Evolutionary conservation across 257 asterid species (phyloP).

Genomic region (Scutellaria galericulata): DNA sequence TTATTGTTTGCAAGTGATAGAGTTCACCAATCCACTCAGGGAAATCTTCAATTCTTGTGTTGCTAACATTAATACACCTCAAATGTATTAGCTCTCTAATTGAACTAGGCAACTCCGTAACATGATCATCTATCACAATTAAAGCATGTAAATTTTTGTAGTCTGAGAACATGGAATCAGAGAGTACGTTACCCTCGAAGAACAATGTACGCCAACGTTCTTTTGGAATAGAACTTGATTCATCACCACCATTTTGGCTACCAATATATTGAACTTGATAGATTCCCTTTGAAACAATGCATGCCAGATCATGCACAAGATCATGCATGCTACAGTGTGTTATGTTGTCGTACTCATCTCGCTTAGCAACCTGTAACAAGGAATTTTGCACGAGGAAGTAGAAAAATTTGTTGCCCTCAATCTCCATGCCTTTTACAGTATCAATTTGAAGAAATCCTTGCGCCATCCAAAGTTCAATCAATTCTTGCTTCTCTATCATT

Average conservation of each 20-base stretch:
- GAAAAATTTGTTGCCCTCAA: too few relatives aligned
- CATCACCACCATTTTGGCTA: neutral
- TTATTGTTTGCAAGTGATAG: neutral
- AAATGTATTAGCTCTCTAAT: slow-evolving; percentile 36
- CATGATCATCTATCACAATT: neutral
- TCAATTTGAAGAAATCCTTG: too few relatives aligned
- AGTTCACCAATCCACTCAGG: slow-evolving; percentile 33
- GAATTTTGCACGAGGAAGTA: too few relatives aligned
- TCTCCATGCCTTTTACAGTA: too few relatives aligned
- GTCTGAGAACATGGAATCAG: neutral
- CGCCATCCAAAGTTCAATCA: too few relatives aligned
- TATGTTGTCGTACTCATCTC: neutral
- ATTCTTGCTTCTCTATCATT: too few relatives aligned
- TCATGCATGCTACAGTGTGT: slow-evolving; percentile 16
- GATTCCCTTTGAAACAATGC: neutral
- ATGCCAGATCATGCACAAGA: slow-evolving; percentile 44
- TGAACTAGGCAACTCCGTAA: neutral
- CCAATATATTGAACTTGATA: neutral
- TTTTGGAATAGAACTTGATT: neutral
- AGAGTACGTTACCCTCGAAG: neutral
- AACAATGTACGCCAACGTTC: slow-evolving; percentile 31
- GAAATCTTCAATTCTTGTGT: too few relatives aligned
- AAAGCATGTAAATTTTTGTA: slow-evolving; percentile 33
- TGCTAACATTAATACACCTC: too few relatives aligned
- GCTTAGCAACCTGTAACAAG: too few relatives aligned